Conservation (phyloP, 192 early-diverging fungal genomes). For the Coemansia aciculifera region DNA sequence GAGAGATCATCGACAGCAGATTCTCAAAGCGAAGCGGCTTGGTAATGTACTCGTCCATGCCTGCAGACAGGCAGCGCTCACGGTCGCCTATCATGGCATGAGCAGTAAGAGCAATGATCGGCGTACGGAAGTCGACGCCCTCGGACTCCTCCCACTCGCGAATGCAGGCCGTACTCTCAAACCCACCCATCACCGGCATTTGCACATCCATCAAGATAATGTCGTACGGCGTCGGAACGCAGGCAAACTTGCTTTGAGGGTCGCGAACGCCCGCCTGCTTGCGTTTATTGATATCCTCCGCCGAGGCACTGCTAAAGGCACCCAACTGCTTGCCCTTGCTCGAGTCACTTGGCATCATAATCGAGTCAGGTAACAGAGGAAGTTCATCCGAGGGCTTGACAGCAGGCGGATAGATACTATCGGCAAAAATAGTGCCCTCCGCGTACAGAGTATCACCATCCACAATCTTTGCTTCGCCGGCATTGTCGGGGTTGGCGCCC, state of each 20-base stretch:
- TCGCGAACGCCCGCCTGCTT: conserved; percentile 53
- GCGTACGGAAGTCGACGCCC: conserved; percentile 61
- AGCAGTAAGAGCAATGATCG: conserved; percentile 84
- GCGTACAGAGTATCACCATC: conserved; percentile 19
- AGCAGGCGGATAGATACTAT: conserved; percentile 49
- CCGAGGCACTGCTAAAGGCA: conserved; percentile 11
- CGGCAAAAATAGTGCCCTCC: conserved; percentile 50
- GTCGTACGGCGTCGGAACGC: conserved; percentile 56
- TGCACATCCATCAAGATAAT: conserved; percentile 87
- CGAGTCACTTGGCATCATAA: conserved; percentile 19
- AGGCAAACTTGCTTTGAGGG: conserved; percentile 57
- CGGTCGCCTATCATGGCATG: conserved; percentile 91
- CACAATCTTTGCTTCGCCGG: background rate
- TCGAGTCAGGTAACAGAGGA: conserved; percentile 35
- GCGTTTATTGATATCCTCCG: conserved; percentile 25
- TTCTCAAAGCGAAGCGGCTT: conserved; percentile 60
- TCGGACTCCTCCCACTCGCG: conserved; percentile 66
- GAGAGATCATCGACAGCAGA: conserved; percentile 45
- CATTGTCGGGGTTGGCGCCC: background rate
- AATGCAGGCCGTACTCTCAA: conserved; percentile 81
- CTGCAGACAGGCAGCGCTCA: conserved; percentile 78
- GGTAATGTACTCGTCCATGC: conserved; percentile 81
- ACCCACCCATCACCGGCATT: conserved; percentile 91
- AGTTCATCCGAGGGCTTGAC: conserved; percentile 41
- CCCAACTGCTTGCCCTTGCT: conserved; percentile 12